phyloP scores from a whole-genome alignment of 176 grass and related monocot species.

The Olyra latifolia region DNA sequence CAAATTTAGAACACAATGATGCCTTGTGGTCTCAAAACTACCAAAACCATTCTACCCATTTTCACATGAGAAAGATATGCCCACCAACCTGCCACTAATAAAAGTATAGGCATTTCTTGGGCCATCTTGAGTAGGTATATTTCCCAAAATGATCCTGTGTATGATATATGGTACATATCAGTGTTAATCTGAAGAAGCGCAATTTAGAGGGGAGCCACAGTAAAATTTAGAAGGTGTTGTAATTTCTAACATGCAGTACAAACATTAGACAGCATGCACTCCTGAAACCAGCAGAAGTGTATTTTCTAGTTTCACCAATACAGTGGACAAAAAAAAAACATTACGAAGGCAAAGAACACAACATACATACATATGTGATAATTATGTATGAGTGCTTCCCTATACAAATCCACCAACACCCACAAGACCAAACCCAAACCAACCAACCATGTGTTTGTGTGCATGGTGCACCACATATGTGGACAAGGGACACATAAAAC shows the following conservation, averaged over 20 bases:
- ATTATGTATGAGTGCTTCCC: neutral
- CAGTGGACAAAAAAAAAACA: neutral
- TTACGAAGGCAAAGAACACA: neutral
- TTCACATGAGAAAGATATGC: conserved; percentile 44
- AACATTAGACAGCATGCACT: neutral
- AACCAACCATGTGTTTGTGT: conserved; percentile 7
- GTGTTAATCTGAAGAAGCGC: conserved; percentile 38
- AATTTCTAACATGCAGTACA: conserved; percentile 16
- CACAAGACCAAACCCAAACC: conserved; percentile 19
- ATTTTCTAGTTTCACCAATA: conserved; percentile 26
- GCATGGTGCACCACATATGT: conserved; percentile 5
- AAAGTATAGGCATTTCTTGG: conserved; percentile 85
- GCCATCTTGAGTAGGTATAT: conserved; percentile 92
- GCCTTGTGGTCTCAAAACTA: neutral
- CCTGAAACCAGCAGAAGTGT: conserved; percentile 6
- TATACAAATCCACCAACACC: neutral
- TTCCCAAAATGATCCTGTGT: conserved; percentile 92
- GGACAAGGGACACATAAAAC: neutral
- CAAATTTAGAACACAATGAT: conserved; percentile 12
- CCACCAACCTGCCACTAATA: conserved; percentile 83
- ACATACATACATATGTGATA: neutral
- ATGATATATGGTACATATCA: conserved; percentile 58
- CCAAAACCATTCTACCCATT: conserved; percentile 41
- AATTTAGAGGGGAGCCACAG: conserved; percentile 9
- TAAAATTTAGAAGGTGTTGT: conserved; percentile 22